A percentile compares a stretch with the other conserved stretches of the same genome.
Conservation (phyloP, 768 basidiomycete species). For the Cystofilobasidium bisporidii region DNA sequence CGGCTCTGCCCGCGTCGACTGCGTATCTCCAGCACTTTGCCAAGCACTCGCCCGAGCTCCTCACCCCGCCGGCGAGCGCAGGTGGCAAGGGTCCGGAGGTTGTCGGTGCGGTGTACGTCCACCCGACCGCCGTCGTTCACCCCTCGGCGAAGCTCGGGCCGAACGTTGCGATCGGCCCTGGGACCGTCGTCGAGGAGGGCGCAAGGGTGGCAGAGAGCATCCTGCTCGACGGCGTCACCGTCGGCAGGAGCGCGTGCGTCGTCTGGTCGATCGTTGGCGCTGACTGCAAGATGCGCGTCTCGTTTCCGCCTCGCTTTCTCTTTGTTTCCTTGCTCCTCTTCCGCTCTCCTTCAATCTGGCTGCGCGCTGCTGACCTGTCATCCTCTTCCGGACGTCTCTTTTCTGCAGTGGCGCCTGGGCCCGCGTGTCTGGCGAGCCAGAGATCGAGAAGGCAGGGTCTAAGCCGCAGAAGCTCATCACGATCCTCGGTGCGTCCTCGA, state of each 20-base stretch:
- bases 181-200: slow-evolving; percentile 40
- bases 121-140: slow-evolving; percentile 42
- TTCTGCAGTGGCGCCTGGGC: slow-evolving; percentile 41
- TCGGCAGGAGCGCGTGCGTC: slow-evolving; percentile 42
- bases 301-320: background rate
- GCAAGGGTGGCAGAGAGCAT: slow-evolving; percentile 43
- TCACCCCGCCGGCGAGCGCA: slow-evolving; percentile 30
- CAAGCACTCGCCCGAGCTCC: slow-evolving; percentile 40
- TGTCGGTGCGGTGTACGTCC: slow-evolving; percentile 43
- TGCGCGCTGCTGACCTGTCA: background rate
- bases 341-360: background rate
- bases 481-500: slow-evolving; percentile 40
- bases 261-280: slow-evolving; percentile 42
- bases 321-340: no score
- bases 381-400: no score
- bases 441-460: slow-evolving; percentile 14
- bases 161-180: slow-evolving; percentile 39
- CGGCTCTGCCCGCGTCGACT: slow-evolving; percentile 44
- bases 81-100: slow-evolving; percentile 33
- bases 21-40: slow-evolving; percentile 42
- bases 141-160: slow-evolving; percentile 44
- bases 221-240: slow-evolving; percentile 40
- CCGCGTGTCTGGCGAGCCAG: slow-evolving; percentile 42
- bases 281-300: slow-evolving; percentile 39
- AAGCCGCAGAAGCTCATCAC: slow-evolving; percentile 42